Percentiles rank a stretch among this genome's conserved stretches.
phyloP scores from a whole-genome alignment of 306 rosid genomes.

The Vachellia collinsii region DNA sequence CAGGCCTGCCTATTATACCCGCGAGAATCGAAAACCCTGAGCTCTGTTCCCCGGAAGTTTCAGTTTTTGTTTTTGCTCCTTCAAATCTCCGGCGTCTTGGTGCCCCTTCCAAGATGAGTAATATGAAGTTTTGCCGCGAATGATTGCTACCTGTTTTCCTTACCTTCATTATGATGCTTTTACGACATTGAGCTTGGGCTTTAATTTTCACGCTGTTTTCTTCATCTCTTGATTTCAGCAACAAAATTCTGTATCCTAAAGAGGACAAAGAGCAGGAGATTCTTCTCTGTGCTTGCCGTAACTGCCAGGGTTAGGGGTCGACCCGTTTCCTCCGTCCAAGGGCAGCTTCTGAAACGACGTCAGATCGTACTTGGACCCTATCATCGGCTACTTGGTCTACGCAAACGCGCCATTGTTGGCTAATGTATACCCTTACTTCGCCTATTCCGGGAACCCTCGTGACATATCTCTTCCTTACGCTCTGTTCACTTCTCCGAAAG shows the following conservation, averaged over 20 bases:
- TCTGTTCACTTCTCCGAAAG: too few relatives aligned
- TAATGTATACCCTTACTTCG: too few relatives aligned
- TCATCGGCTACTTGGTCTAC: too few relatives aligned
- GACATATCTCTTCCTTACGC: too few relatives aligned
- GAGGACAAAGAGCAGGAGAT: conserved; percentile 78
- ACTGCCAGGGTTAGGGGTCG: too few relatives aligned
- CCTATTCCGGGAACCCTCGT: too few relatives aligned
- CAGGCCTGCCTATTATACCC: not conserved
- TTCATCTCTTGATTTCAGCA: conserved; percentile 48
- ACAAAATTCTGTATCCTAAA: conserved; percentile 93
- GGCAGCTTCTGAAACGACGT: too few relatives aligned
- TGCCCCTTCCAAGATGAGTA: conserved; percentile 66
- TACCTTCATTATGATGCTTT: not conserved
- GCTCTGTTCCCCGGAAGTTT: not conserved
- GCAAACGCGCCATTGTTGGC: too few relatives aligned
- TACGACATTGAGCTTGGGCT: not conserved
- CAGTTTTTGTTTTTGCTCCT: not conserved
- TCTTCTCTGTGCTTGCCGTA: conserved; percentile 94
- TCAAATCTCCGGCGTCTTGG: not conserved
- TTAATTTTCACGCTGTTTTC: not conserved
- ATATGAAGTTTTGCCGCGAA: conserved; percentile 99
- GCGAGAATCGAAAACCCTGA: not conserved
- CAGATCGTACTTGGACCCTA: too few relatives aligned
- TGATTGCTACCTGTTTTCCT: conserved; percentile 53
- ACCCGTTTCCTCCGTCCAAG: too few relatives aligned